Evolutionary conservation across 2,329 filamentous ascomycete species (phyloP).

Genomic region (Aureobasidium sp.): DNA sequence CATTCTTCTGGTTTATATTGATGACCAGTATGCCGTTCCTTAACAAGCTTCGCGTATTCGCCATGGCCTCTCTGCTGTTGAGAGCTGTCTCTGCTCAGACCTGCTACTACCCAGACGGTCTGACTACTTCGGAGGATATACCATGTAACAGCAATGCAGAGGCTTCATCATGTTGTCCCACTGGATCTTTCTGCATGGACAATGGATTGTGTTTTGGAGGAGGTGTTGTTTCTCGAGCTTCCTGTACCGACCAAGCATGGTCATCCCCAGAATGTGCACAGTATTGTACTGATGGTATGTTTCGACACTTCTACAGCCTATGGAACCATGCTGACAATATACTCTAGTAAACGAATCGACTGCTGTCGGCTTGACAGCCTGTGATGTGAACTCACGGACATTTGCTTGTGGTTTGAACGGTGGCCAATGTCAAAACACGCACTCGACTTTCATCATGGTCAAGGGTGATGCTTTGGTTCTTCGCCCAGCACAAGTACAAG

Average conservation of each 20-base stretch:
- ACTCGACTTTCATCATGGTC: slow-evolving; percentile 21
- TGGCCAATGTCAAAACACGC: slow-evolving; percentile 16
- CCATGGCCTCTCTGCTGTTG: background rate
- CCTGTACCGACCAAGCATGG: slow-evolving; percentile 26
- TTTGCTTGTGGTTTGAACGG: slow-evolving; percentile 24
- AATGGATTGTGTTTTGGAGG: slow-evolving; percentile 24
- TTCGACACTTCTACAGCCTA: no score
- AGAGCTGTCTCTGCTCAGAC: slow-evolving; percentile 15
- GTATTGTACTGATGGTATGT: slow-evolving; percentile 20
- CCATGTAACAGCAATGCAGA: slow-evolving; percentile 16
- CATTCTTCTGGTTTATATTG: background rate
- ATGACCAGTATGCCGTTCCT: slow-evolving; percentile 3
- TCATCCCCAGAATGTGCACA: slow-evolving; percentile 20
- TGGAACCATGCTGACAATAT: background rate
- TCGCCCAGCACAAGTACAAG: slow-evolving; percentile 21
- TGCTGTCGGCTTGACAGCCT: slow-evolving; percentile 12
- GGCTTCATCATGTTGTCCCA: slow-evolving; percentile 22
- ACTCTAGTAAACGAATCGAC: background rate
- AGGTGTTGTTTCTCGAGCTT: slow-evolving; percentile 22
- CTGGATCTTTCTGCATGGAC: slow-evolving; percentile 23
- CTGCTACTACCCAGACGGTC: slow-evolving; percentile 24
- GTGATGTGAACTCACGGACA: slow-evolving; percentile 16
- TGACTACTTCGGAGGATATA: slow-evolving; percentile 18
- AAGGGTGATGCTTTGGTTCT: slow-evolving; percentile 19
- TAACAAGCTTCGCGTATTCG: background rate